These are phyloP conservation scores for Laburnicola sp. DNA, from an alignment of 2,329 filamentous ascomycete genomes.

Conservation along the genomic window DNA sequence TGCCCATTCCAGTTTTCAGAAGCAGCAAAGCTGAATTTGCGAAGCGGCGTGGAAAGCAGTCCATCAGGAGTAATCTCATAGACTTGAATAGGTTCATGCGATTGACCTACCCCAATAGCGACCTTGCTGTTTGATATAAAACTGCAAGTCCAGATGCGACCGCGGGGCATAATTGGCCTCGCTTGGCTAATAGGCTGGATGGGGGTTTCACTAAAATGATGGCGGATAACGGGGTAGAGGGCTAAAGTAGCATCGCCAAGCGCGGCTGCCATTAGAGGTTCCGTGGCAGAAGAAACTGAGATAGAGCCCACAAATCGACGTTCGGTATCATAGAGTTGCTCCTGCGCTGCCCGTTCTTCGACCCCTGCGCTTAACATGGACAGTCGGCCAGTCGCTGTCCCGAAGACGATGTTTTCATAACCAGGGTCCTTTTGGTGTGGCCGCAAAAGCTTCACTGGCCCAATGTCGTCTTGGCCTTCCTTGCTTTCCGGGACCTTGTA, in stretches of 20 bases:
- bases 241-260: slow-evolving; percentile 52
- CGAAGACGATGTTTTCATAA: slow-evolving; percentile 56
- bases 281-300: slow-evolving; percentile 47
- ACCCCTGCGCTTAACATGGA: slow-evolving; percentile 32
- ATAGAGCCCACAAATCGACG: slow-evolving; percentile 52
- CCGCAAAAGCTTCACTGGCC: slow-evolving; percentile 57
- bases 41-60: slow-evolving; percentile 43
- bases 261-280: slow-evolving; percentile 56
- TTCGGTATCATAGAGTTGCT: slow-evolving; percentile 48
- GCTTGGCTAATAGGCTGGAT: slow-evolving; percentile 24
- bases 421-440: slow-evolving; percentile 44
- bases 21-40: slow-evolving; percentile 44
- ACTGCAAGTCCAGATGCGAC: slow-evolving; percentile 54
- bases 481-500: slow-evolving; percentile 56
- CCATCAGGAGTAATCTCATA: slow-evolving; percentile 55
- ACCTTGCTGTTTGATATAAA: slow-evolving; percentile 56
- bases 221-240: slow-evolving; percentile 48
- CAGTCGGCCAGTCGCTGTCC: slow-evolving; percentile 60
- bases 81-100: slow-evolving; percentile 52
- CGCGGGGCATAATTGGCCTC: slow-evolving; percentile 18
- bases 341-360: slow-evolving; percentile 3
- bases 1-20: slow-evolving; percentile 12
- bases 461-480: slow-evolving; percentile 63
- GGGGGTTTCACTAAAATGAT: slow-evolving; percentile 32
- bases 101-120: slow-evolving; percentile 55